Percentiles rank a stretch among this genome's conserved stretches.
Evolutionary conservation across 805 yeast genomes (phyloP).

Genomic region (Barnettozyma sp.): DNA sequence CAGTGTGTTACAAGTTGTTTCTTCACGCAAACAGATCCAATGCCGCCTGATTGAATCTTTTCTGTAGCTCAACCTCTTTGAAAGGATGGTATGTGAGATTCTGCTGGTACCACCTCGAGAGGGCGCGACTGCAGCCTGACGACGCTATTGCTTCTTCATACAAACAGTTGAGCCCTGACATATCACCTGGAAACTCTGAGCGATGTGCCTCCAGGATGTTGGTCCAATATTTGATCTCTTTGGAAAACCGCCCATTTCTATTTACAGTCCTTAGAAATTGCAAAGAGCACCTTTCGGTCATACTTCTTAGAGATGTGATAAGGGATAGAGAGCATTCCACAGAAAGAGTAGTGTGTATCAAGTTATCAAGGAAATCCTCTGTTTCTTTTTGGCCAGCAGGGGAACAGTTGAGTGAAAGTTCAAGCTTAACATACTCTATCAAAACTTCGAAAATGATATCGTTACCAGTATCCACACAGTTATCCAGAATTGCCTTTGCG

Average conservation of each 20-base stretch:
- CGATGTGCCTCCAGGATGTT: conserved; percentile 1
- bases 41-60: not conserved
- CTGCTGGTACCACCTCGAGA: conserved; percentile 1
- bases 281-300: not conserved
- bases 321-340: not conserved
- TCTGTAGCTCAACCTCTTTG: not conserved
- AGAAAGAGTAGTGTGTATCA: conserved; percentile 6
- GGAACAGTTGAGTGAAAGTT: conserved; percentile 4
- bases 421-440: conserved; percentile 3
- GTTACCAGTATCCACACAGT: not conserved
- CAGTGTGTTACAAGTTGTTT: no score
- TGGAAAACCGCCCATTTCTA: not conserved
- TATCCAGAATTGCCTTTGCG: conserved; percentile 1
- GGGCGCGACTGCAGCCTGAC: not conserved
- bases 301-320: not conserved
- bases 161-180: not conserved
- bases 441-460: conserved; percentile 2
- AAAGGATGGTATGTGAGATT: not conserved
- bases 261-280: not conserved
- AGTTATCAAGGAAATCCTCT: conserved; percentile 1
- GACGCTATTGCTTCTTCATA: conserved; percentile 2
- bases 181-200: not conserved
- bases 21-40: not conserved
- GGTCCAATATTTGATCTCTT: conserved; percentile 3
- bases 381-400: conserved; percentile 1